Conservation (phyloP, 2,329 filamentous ascomycete species). For the Colletotrichum sp. region DNA sequence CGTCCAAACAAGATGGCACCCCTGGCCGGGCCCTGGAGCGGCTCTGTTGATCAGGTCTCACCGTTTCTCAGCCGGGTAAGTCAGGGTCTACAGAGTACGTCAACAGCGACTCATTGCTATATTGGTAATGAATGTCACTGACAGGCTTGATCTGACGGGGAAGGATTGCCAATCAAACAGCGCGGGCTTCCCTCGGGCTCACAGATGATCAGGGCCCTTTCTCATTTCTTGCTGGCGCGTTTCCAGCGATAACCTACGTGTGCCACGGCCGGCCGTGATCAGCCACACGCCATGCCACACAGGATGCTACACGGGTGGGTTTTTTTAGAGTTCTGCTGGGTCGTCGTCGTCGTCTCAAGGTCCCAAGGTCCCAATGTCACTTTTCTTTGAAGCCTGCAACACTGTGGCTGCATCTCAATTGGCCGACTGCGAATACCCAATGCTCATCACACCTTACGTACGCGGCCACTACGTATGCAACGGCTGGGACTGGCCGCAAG, state of each 20-base stretch:
- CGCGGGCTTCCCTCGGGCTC: neutral
- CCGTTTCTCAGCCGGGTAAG: conserved; percentile 9
- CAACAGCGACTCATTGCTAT: conserved; percentile 3
- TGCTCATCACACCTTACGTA: neutral
- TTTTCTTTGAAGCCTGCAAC: neutral
- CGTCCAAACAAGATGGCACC: conserved; percentile 9
- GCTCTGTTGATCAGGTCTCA: conserved; percentile 21
- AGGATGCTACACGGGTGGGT: conserved; percentile 1
- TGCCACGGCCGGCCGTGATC: conserved; percentile 8
- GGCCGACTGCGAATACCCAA: neutral
- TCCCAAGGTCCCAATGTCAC: neutral
- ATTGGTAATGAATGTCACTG: neutral
- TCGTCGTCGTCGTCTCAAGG: neutral
- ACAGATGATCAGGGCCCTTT: conserved; percentile 11
- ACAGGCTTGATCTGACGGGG: neutral
- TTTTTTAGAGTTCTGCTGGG: conserved; percentile 8
- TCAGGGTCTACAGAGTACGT: neutral
- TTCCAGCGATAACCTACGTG: neutral
- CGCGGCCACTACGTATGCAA: neutral
- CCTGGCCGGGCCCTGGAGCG: conserved; percentile 7
- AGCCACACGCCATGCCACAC: conserved; percentile 17
- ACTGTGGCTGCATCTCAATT: neutral
- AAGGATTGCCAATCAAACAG: conserved; percentile 1
- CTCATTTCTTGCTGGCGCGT: conserved; percentile 11
- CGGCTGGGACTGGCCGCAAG: neutral